A percentile compares a stretch with the other conserved stretches of the same genome.
Conservation (phyloP, 371 early-diverging fungal species). For the Globomyces sp. region DNA sequence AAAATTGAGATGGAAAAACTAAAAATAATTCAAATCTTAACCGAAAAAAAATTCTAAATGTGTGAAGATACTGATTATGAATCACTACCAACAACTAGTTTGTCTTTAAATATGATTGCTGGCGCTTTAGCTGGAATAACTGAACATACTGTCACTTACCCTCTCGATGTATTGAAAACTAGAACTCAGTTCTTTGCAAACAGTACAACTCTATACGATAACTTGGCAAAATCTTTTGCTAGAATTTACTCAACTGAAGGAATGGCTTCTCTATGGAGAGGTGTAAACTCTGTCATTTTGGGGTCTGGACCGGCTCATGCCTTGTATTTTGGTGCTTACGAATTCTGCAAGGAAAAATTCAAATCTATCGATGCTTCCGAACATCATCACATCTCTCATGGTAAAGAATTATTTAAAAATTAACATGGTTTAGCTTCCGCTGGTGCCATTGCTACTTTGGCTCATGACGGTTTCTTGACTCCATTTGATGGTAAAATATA, state of each 20-base stretch:
- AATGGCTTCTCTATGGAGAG: constrained; percentile 79
- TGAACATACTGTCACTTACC: constrained; percentile 95
- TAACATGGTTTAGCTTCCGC: constrained; percentile 52
- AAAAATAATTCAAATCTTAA: not conserved
- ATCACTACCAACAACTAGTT: constrained; percentile 75
- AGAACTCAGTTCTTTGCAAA: constrained; percentile 10
- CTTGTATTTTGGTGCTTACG: constrained; percentile 93
- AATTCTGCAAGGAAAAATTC: constrained; percentile 76
- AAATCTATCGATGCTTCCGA: constrained; percentile 46
- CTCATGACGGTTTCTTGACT: constrained; percentile 88
- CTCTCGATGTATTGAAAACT: constrained; percentile 62
- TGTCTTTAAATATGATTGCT: constrained; percentile 79
- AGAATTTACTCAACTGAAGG: constrained; percentile 72
- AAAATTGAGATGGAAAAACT: not conserved
- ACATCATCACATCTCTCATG: constrained; percentile 51
- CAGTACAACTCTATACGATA: constrained; percentile 54
- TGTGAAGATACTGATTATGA: constrained; percentile 76
- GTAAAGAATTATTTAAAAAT: constrained; percentile 9
- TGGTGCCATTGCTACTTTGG: constrained; percentile 88
- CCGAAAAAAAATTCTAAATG: constrained; percentile 2
- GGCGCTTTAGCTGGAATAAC: constrained; percentile 96
- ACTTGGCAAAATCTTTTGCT: constrained; percentile 59
- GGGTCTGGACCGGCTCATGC: constrained; percentile 98
- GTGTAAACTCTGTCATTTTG: constrained; percentile 84
- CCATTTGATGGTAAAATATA: constrained; percentile 83